Percentiles rank a stretch among this genome's conserved stretches.
Evolutionary conservation across 495 filamentous ascomycete genomes (phyloP).

Genomic region (Bathelium albidoporum): DNA sequence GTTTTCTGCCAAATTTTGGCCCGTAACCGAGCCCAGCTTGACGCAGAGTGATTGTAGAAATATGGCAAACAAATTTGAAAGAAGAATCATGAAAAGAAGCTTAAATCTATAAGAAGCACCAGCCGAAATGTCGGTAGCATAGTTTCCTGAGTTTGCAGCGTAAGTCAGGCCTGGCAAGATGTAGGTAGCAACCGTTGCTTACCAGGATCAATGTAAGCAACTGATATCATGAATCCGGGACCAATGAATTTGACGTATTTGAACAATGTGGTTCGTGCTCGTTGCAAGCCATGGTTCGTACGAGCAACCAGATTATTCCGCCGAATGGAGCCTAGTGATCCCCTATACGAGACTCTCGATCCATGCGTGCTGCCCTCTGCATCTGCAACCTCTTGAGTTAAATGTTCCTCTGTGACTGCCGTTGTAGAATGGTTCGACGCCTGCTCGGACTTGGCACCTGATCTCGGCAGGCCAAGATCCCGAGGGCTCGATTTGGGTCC

Average conservation of each 20-base stretch:
- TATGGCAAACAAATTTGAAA: conserved; percentile 79
- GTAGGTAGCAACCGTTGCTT: neutral
- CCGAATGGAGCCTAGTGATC: neutral
- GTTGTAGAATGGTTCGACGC: neutral
- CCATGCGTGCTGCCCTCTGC: neutral
- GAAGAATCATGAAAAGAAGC: conserved; percentile 68
- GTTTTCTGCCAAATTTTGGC: conserved; percentile 69
- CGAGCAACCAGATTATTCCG: neutral
- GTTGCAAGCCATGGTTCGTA: neutral
- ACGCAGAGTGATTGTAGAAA: conserved; percentile 73
- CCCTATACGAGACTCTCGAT: neutral
- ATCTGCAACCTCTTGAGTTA: neutral
- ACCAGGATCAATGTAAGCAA: conserved; percentile 65
- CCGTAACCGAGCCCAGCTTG: conserved; percentile 78
- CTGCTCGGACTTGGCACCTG: neutral
- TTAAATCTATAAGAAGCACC: conserved; percentile 37
- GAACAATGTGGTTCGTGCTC: conserved; percentile 33
- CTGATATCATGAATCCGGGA: conserved; percentile 75
- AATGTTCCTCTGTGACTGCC: neutral
- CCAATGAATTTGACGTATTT: conserved; percentile 73
- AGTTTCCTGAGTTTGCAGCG: conserved; percentile 39
- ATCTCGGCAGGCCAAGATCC: neutral
- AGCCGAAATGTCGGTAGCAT: conserved; percentile 70
- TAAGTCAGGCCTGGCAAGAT: neutral
- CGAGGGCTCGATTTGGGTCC: neutral